Evolutionary conservation across 2,329 filamentous ascomycete genomes (phyloP), one percentile per base, ranked within the genome.

Genomic region (Rhinocladiella mackenziei): DNA sequence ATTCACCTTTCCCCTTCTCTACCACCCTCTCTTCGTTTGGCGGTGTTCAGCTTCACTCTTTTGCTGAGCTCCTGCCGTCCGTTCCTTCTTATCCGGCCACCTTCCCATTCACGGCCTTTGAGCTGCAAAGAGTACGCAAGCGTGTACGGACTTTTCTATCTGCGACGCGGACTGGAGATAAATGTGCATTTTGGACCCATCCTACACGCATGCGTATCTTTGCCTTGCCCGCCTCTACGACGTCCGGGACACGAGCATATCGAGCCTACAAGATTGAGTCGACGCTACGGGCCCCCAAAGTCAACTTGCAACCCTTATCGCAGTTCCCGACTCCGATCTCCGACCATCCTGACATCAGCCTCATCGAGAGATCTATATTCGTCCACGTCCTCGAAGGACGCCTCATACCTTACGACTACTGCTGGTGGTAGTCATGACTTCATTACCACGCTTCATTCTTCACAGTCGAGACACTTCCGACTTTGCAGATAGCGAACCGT

Each of bases 1-100:
- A 34, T 23, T 29, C 36, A 11, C 28, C 26, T 33, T 41, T 25
- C 51, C 40, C 34, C 44, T 33, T 26, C 39, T 40, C 26, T 37
- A 32, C 32, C 53, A 53, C 51, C 51, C 25, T 46, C 56, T 56
- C 57, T 55, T 50, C 51, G n/a, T n/a, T n/a, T 56, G 65, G 69
- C 68, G 67, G 64, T 69, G 69, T 64, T 65, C 73, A 70, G 76
- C 76, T 80, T 78, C 77, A 80, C 73, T 81, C 77, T 68, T 79
- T 81, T 75, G 73, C 65, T 67, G 66, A 65, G 64, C 60, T 64
- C 43, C 39, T 66, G 74, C 69, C 61, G 62, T 73, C 66, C 71
- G 59, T 65, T 73, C 70, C 55, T 71, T 72, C 60, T 30, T 51
- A 39, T 35, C 37, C 50, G 43, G 25, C 45, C 36, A 26, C 39